Evolutionary conservation across 2,329 filamentous ascomycete genomes (phyloP).

Genomic region (Fusarium sp.): DNA sequence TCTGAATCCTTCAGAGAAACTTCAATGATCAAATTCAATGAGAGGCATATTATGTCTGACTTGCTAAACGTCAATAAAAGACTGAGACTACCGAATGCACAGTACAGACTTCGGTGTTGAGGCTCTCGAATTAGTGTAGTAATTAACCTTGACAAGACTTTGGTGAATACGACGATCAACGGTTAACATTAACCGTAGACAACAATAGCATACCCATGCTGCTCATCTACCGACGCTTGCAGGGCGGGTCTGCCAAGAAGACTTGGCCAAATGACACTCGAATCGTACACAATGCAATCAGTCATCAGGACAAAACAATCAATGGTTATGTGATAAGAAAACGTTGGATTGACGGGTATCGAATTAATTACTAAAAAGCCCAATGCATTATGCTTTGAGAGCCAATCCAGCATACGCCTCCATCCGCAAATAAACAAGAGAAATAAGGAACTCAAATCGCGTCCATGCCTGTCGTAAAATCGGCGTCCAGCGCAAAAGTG

Average conservation of each 20-base stretch:
- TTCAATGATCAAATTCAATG: background rate
- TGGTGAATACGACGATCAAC: background rate
- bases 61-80: background rate
- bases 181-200: background rate
- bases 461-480: slow-evolving; percentile 39
- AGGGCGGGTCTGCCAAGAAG: background rate
- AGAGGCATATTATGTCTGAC: background rate
- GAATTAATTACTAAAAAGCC: slow-evolving; percentile 48
- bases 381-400: slow-evolving; percentile 42
- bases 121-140: background rate
- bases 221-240: slow-evolving; percentile 27
- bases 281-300: background rate
- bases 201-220: background rate
- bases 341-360: slow-evolving; percentile 48
- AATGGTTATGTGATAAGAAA: slow-evolving; percentile 19
- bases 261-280: background rate
- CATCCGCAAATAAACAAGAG: slow-evolving; percentile 37
- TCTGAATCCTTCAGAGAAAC: background rate
- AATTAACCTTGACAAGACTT: background rate
- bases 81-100: background rate
- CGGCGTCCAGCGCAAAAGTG: slow-evolving; percentile 28
- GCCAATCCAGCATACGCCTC: slow-evolving; percentile 43
- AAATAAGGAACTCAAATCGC: slow-evolving; percentile 24
- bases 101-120: background rate
- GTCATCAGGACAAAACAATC: background rate